Base-by-base conservation (phyloP, 495 filamentous ascomycete species). In the Mycothermus thermophilus region DNA sequence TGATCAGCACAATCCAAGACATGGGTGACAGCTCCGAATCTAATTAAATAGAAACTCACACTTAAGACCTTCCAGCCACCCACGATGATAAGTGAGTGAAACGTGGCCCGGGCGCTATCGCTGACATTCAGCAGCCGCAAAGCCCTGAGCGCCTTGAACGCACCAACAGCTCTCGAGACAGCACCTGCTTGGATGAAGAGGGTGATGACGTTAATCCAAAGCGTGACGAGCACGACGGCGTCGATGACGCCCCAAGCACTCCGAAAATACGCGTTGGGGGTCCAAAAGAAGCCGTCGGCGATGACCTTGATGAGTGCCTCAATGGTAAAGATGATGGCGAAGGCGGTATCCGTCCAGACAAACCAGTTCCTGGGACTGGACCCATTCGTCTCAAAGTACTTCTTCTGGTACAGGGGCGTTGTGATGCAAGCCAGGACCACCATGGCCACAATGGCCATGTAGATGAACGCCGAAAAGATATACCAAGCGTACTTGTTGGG, bases 161-260 rank as follows among this genome's bases (percentile, higher is more conserved):
- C 90, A 27, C 90, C 90, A 33, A 99, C 81, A 13, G 83, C 80
- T 47, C 90, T 64, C 4, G 87, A 92, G 30, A 95, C 75, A 29
- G 74, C 75, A 28, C 81, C 83, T 36, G 88, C 76, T 27, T 79
- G 71, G 46, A 64, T 70, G 8, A 96, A 60, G 4, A 86, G 78
- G 10, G 87, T 83, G 22, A 74, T 62, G 36, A 99, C 90, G 50
- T 87, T 95, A 49, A 93, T 81, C 90, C 90, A 99, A 5, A 99
- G 75, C 0, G 90, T 96, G 37, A 93, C 57, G 30, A 99, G 66
- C 38, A 99, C 90, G 33, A 96, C 48, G 17, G 80, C 90, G 53
- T 99, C 90, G 38, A 99, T 95, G 37, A 93, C 78, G 17, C 90
- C 90, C 90, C 90, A 99, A 0, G 87, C 88, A 41, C 90, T 81